Base-by-base conservation (phyloP, 768 basidiomycete genomes). In the Thelephora ganbajun region DNA sequence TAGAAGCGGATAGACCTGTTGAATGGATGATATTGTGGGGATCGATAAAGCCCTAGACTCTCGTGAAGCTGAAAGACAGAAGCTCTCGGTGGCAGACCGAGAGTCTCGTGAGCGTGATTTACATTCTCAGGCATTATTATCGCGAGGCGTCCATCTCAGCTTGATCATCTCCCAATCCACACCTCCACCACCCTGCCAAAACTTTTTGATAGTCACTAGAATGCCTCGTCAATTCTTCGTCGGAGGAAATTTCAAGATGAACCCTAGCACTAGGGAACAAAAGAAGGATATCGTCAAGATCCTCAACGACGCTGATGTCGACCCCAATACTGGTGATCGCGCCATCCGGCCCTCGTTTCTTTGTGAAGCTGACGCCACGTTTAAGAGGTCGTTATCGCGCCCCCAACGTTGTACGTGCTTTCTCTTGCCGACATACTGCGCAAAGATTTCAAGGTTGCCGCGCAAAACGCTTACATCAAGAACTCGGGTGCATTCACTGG, bases 211-310 rank as follows among this genome's bases (percentile, higher is more conserved):
- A 30, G 26, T 30, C 26, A 30, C 26, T 30, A 30, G 9, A 30
- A 84, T 85, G 86, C 50, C 81, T 52, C 88, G 90, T 60, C 70
- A 78, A 64, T 94, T 93, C 70, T 93, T 96, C 61, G 91, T 88
- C 57, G 94, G 94, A 53, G 89, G 92, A 26, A 97, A 98, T 76
- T 97, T 94, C 79, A 99, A 97, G 73, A 83, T 98, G 82, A 94
- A 97, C 71, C 86, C 86, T 23, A 69, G 70, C 50, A 75, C 80
- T 34, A 70, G 70, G 53, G 71, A 72, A 53, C 72, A 78, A 55
- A 82, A 84, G 64, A 68, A 68, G 53, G 66, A 69, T 39, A 75
- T 99, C 58, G 66, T 88, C 56, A 64, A 76, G 45, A 60, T 69
- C 44, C 68, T 99, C 47, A 96, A 96, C 69, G 65, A 77, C 3